phyloP scores from a whole-genome alignment of 2,329 filamentous ascomycete species.

The Penicillium capsulatum region DNA sequence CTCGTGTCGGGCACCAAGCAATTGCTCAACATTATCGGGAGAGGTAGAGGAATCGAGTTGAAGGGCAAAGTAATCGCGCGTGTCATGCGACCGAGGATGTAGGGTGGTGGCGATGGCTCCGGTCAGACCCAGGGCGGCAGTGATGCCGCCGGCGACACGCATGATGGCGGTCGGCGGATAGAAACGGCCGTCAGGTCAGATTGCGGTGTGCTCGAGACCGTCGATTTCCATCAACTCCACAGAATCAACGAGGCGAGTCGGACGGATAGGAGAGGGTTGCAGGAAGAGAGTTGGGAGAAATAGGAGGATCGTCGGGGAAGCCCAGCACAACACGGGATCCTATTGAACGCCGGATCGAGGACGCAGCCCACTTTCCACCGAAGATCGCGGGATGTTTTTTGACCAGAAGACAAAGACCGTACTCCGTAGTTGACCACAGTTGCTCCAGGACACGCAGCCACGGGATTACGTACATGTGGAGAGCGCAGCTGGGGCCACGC shows the following conservation, averaged over 20 bases:
- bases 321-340: constrained; percentile 7
- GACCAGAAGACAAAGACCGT: too few relatives aligned
- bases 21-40: constrained; percentile 64
- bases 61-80: constrained; percentile 88
- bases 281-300: constrained; percentile 5
- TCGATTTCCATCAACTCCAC: neutral
- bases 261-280: neutral
- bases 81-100: constrained; percentile 65
- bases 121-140: constrained; percentile 42
- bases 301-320: constrained; percentile 13
- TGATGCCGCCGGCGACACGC: constrained; percentile 38
- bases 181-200: neutral
- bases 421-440: too few relatives aligned
- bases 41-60: constrained; percentile 66
- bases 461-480: too few relatives aligned
- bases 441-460: too few relatives aligned
- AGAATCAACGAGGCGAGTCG: neutral
- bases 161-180: constrained; percentile 10
- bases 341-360: constrained; percentile 2
- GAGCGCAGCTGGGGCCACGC: neutral
- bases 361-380: neutral
- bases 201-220: too few relatives aligned
- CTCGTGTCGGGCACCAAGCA: constrained; percentile 73
- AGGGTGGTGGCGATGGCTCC: constrained; percentile 48
- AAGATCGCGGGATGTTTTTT: neutral